Conservation (phyloP, 768 basidiomycete genomes). For the Panus rudis region DNA sequence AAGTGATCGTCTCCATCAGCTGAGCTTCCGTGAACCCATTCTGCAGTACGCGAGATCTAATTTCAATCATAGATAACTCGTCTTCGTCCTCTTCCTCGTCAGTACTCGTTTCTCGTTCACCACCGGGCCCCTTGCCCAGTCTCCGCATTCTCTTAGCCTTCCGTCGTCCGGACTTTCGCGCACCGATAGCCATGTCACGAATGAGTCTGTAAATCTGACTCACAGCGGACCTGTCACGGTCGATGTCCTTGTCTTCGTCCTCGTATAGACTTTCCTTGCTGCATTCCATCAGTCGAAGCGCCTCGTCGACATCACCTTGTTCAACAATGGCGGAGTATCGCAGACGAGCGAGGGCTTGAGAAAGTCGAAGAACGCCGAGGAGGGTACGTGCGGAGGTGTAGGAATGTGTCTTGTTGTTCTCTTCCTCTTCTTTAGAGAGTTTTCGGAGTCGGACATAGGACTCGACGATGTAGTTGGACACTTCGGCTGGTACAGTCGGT, state of each 20-base stretch:
- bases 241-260: constrained; percentile 58
- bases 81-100: constrained; percentile 51
- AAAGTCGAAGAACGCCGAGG: constrained; percentile 87
- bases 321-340: constrained; percentile 78
- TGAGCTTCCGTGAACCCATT: constrained; percentile 89
- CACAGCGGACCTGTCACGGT: constrained; percentile 65
- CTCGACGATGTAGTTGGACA: constrained; percentile 90
- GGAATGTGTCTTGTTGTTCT: constrained; percentile 80
- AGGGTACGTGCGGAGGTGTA: constrained; percentile 97
- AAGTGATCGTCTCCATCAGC: constrained; percentile 75
- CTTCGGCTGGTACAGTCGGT: constrained; percentile 81
- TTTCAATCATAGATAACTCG: constrained; percentile 79
- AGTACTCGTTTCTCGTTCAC: constrained; percentile 65
- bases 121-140: constrained; percentile 63
- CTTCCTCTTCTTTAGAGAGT: constrained; percentile 84
- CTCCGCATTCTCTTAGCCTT: constrained; percentile 39
- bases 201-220: constrained; percentile 89
- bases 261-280: constrained; percentile 89
- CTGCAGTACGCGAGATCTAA: constrained; percentile 77
- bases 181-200: constrained; percentile 62
- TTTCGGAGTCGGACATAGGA: constrained; percentile 95
- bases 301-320: constrained; percentile 90
- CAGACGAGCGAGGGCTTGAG: constrained; percentile 91
- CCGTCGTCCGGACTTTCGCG: constrained; percentile 29
- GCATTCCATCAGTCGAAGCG: constrained; percentile 92